Percentiles rank a stretch among this genome's conserved stretches.
Conservation (phyloP, 352 stramenopile species). For the Globisporangium barbulae region DNA sequence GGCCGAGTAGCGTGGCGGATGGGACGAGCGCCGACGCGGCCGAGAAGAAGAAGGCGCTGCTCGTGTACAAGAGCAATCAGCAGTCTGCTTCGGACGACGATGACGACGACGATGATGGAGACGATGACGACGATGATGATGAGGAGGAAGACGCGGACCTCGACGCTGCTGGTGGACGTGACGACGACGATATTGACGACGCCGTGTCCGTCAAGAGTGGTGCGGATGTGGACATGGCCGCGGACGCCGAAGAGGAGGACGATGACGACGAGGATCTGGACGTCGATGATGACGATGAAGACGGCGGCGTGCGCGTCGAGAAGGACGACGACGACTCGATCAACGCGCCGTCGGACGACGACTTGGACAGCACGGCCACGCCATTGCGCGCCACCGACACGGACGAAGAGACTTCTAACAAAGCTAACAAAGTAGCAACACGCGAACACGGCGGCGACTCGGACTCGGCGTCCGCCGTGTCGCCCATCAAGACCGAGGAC, state of each 20-base stretch:
- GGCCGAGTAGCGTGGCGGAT: background rate
- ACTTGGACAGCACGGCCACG: conserved; percentile 65
- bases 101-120: conserved; percentile 35
- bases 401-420: conserved; percentile 33
- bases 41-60: conserved; percentile 74
- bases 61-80: conserved; percentile 77
- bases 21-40: conserved; percentile 26
- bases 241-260: conserved; percentile 22
- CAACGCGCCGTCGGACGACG: conserved; percentile 70
- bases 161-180: conserved; percentile 10
- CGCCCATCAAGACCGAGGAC: conserved; percentile 17
- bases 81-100: conserved; percentile 61
- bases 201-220: conserved; percentile 12
- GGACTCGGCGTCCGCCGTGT: conserved; percentile 28
- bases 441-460: conserved; percentile 17
- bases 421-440: background rate
- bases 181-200: conserved; percentile 22
- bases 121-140: conserved; percentile 36
- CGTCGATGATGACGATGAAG: conserved; percentile 42
- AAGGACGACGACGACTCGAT: conserved; percentile 78
- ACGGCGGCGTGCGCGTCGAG: conserved; percentile 59
- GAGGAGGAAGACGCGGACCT: conserved; percentile 23
- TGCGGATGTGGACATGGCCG: background rate
- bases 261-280: conserved; percentile 19
- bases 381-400: conserved; percentile 37